phyloP scores from a whole-genome alignment of 2,329 filamentous ascomycete species.

The Talaromyces albobiverticillius region DNA sequence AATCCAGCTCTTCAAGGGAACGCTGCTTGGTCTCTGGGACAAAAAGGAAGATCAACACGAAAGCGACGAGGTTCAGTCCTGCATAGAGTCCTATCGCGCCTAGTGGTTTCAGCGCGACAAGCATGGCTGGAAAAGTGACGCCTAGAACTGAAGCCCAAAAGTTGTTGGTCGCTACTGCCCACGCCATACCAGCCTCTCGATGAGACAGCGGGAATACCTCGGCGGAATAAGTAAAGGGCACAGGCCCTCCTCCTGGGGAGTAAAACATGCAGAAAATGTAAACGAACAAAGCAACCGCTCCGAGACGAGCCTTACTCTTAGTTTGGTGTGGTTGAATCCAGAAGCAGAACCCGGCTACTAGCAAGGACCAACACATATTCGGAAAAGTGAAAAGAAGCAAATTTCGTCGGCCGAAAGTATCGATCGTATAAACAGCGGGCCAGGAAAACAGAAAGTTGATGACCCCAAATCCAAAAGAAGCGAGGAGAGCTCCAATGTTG shows the following conservation, averaged over 20 bases:
- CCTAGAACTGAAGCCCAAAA: slow-evolving; percentile 44
- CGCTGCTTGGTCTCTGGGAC: slow-evolving; percentile 51
- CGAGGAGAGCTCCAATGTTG: slow-evolving; percentile 56
- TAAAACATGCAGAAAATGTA: slow-evolving; percentile 66
- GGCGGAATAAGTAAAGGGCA: slow-evolving; percentile 53
- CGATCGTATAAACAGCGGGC: slow-evolving; percentile 64
- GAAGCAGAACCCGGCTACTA: slow-evolving; percentile 60
- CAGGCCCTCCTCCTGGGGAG: slow-evolving; percentile 61
- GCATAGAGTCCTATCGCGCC: slow-evolving; percentile 59
- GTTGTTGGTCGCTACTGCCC: slow-evolving; percentile 35
- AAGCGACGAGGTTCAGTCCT: slow-evolving; percentile 55
- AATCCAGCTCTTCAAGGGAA: slow-evolving; percentile 55
- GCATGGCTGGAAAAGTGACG: slow-evolving; percentile 43
- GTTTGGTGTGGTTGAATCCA: slow-evolving; percentile 48
- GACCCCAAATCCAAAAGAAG: slow-evolving; percentile 63
- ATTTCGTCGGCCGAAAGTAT: slow-evolving; percentile 63
- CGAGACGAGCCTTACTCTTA: slow-evolving; percentile 47
- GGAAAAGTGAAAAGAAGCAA: slow-evolving; percentile 66
- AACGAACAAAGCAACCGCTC: slow-evolving; percentile 58
- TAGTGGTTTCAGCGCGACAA: slow-evolving; percentile 43
- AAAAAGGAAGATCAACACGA: slow-evolving; percentile 59
- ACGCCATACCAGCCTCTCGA: slow-evolving; percentile 45
- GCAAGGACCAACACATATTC: slow-evolving; percentile 65
- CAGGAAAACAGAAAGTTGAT: slow-evolving; percentile 65
- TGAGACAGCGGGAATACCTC: slow-evolving; percentile 57